phyloP scores from a whole-genome alignment of 2,329 filamentous ascomycete species.

The Trichoderma lentiforme region DNA sequence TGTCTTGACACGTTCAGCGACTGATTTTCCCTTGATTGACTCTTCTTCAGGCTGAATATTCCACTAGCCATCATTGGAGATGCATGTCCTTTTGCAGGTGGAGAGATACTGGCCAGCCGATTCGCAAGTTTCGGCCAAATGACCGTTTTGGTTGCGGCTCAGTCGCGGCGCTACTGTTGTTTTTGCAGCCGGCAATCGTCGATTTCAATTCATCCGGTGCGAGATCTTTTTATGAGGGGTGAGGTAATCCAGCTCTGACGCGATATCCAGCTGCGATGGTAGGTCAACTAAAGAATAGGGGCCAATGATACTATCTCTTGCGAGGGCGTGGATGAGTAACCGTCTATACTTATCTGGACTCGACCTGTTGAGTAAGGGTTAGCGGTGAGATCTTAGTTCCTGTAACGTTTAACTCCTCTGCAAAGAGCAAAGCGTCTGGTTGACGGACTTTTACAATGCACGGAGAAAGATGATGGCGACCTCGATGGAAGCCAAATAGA shows the following conservation, averaged over 20 bases:
- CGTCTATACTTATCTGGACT: background rate
- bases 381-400: background rate
- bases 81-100: background rate
- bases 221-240: constrained; percentile 1
- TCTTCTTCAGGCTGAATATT: constrained; percentile 5
- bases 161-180: background rate
- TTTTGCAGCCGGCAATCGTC: constrained; percentile 11
- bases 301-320: background rate
- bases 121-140: constrained; percentile 6
- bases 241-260: constrained; percentile 6
- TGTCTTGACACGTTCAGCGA: background rate
- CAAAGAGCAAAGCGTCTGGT: background rate
- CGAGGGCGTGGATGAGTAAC: background rate
- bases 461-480: background rate
- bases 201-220: constrained; percentile 11
- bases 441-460: background rate
- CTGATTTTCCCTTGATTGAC: background rate
- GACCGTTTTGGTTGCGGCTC: constrained; percentile 1
- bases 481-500: background rate
- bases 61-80: background rate
- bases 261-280: background rate
- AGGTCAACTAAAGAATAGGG: background rate
- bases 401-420: background rate
- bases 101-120: background rate
- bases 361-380: background rate